Evolutionary conservation across 2,329 filamentous ascomycete species (phyloP).

Genomic region (Neofusicoccum parvum): DNA sequence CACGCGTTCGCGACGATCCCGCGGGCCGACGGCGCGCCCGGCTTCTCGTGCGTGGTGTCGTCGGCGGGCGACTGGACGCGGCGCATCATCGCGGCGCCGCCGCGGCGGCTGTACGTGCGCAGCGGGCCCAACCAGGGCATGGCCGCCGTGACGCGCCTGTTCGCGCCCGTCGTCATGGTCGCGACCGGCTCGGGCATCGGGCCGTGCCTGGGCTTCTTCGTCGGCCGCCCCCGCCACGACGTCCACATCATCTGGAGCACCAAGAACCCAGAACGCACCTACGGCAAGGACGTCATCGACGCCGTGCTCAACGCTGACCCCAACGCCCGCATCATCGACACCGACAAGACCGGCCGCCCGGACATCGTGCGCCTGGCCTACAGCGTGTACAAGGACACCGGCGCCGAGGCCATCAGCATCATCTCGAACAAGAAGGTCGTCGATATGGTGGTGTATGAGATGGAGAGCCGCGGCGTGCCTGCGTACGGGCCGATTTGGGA

Average conservation of each 20-base stretch:
- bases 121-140: constrained; percentile 34
- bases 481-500: constrained; percentile 78
- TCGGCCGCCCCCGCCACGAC: constrained; percentile 39
- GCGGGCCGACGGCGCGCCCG: constrained; percentile 26
- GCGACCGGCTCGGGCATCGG: constrained; percentile 41
- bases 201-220: constrained; percentile 53
- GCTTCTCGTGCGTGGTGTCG: constrained; percentile 36
- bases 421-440: constrained; percentile 72
- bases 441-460: constrained; percentile 66
- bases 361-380: constrained; percentile 62
- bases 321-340: constrained; percentile 69
- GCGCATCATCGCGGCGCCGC: constrained; percentile 27
- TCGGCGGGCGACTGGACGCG: constrained; percentile 40
- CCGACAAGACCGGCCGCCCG: constrained; percentile 56
- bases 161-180: constrained; percentile 34
- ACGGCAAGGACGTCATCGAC: constrained; percentile 59
- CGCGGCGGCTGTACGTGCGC: constrained; percentile 34
- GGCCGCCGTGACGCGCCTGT: constrained; percentile 36
- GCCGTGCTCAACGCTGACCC: constrained; percentile 61
- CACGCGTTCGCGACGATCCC: constrained; percentile 43
- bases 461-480: constrained; percentile 66
- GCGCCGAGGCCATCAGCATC: constrained; percentile 70
- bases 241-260: constrained; percentile 71
- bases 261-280: constrained; percentile 62
- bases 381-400: constrained; percentile 48